A percentile compares a stretch with the other conserved stretches of the same genome.
Conservation (phyloP, 2,329 filamentous ascomycete genomes). For the Paramyrothecium sp. region DNA sequence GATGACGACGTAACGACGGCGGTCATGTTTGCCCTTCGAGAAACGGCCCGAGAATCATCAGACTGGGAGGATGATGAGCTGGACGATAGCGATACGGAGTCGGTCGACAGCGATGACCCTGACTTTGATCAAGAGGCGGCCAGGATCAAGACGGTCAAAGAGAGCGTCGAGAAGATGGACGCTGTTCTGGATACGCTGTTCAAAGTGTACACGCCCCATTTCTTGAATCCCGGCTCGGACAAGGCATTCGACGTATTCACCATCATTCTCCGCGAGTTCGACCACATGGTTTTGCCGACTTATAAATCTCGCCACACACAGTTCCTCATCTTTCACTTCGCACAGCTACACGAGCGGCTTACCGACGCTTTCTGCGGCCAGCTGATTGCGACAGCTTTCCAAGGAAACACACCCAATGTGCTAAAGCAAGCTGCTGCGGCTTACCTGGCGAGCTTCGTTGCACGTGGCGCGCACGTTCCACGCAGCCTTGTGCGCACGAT, state of each 20-base stretch:
- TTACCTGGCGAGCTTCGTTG: constrained; percentile 92
- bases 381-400: constrained; percentile 49
- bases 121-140: constrained; percentile 62
- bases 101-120: constrained; percentile 67
- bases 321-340: constrained; percentile 94
- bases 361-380: constrained; percentile 81
- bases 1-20: constrained; percentile 83
- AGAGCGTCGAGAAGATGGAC: constrained; percentile 89
- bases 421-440: constrained; percentile 82
- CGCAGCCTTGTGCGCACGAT: constrained; percentile 76
- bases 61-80: constrained; percentile 52
- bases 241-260: constrained; percentile 73
- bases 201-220: constrained; percentile 72
- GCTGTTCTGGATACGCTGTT: constrained; percentile 87
- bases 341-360: constrained; percentile 75
- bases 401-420: constrained; percentile 68
- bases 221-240: constrained; percentile 66
- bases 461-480: constrained; percentile 80
- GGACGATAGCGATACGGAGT: constrained; percentile 69
- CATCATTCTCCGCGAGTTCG: constrained; percentile 80
- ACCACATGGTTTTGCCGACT: constrained; percentile 83
- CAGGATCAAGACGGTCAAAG: constrained; percentile 69
- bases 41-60: constrained; percentile 16
- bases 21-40: constrained; percentile 54
- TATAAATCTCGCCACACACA: constrained; percentile 92